Evolutionary conservation across 2,329 filamentous ascomycete genomes (phyloP).

Genomic region (Nannizzia gypsea): DNA sequence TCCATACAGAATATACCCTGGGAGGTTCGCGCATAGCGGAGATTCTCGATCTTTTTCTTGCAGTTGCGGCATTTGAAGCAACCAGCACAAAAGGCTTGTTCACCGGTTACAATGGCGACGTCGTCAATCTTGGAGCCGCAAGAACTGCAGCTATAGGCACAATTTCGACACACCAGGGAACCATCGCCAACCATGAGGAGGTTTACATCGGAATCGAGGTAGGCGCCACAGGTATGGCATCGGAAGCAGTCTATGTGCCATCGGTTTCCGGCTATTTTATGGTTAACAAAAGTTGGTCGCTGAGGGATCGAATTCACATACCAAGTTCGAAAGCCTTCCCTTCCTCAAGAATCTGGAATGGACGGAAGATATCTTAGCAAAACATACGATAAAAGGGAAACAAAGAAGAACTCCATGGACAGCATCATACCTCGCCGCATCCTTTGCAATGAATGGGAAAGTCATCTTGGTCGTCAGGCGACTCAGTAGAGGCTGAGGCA

Average conservation of each 20-base stretch:
- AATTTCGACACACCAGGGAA: constrained; percentile 97
- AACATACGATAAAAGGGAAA: constrained; percentile 9
- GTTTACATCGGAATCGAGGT: constrained; percentile 96
- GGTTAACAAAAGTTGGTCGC: constrained; percentile 11
- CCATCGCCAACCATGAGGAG: constrained; percentile 93
- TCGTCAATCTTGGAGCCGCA: constrained; percentile 98
- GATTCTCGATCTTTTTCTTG: constrained; percentile 96
- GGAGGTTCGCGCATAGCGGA: constrained; percentile 91
- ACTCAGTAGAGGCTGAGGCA: constrained; percentile 26
- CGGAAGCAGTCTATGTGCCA: constrained; percentile 99
- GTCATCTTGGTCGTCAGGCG: constrained; percentile 62
- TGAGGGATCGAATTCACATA: constrained; percentile 37
- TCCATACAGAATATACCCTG: constrained; percentile 99
- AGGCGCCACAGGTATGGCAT: constrained; percentile 87
- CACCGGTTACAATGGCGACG: constrained; percentile 88
- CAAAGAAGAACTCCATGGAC: constrained; percentile 15
- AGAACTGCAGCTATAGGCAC: constrained; percentile 95
- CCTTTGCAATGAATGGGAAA: constrained; percentile 77
- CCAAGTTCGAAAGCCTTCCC: constrained; percentile 96
- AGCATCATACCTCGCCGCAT: constrained; percentile 63
- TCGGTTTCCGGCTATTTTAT: constrained; percentile 66
- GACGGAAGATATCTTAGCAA: constrained; percentile 7
- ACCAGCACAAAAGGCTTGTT: constrained; percentile 93
- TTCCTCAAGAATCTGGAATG: constrained; percentile 84
- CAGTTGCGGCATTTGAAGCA: constrained; percentile 97